phyloP scores from a whole-genome alignment of 441 rosid species.

The Dalechampia spathulata region DNA sequence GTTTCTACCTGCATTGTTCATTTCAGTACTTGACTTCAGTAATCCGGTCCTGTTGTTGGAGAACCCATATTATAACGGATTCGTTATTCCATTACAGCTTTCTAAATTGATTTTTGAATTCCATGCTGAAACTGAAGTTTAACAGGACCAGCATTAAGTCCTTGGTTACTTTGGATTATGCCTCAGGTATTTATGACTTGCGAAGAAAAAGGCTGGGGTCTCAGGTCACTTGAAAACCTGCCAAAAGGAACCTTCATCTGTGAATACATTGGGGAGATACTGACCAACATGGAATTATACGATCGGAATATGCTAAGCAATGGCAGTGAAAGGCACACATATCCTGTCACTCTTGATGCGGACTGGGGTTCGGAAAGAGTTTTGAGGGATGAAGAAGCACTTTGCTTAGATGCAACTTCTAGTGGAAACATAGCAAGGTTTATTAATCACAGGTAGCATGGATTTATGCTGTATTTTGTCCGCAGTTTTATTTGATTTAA shows the following conservation, averaged over 20 bases:
- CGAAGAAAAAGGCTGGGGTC: conserved; percentile 85
- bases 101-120: too few species aligned
- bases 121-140: too few species aligned
- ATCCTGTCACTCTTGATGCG: conserved; percentile 90
- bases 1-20: too few species aligned
- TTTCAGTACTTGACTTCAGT: too few species aligned
- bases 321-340: conserved; percentile 58
- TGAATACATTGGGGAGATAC: conserved; percentile 81
- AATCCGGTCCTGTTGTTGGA: too few species aligned
- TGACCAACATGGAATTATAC: conserved; percentile 69
- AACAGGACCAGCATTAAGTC: too few species aligned
- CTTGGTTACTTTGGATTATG: conserved; percentile 2
- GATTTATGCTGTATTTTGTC: too few species aligned
- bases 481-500: too few species aligned
- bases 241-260: conserved; percentile 85
- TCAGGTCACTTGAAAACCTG: conserved; percentile 60
- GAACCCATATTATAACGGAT: too few species aligned
- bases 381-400: conserved; percentile 84
- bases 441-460: conserved; percentile 76
- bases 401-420: conserved; percentile 78
- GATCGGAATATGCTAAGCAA: conserved; percentile 45
- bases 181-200: conserved; percentile 62
- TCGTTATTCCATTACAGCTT: too few species aligned
- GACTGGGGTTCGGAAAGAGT: conserved; percentile 89
- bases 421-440: conserved; percentile 88